These are phyloP conservation scores for Trypanosoma lewisi DNA, from an alignment of 208 protist species.

Conservation along the genomic window DNA sequence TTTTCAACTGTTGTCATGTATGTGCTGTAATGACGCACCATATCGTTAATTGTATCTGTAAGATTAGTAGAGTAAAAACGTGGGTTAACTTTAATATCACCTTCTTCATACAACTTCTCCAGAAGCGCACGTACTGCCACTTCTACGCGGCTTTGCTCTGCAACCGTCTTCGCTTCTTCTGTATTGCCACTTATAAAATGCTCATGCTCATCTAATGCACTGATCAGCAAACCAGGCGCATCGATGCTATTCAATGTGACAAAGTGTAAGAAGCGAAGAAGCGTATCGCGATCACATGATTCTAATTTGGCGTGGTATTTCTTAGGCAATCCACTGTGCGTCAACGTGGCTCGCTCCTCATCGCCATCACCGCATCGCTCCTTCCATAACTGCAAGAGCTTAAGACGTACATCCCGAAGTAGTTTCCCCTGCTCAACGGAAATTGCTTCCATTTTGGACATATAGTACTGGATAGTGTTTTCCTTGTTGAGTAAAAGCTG, in stretches of 20 bases:
- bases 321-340: conserved; percentile 37
- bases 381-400: conserved; percentile 40
- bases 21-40: conserved; percentile 57
- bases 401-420: conserved; percentile 54
- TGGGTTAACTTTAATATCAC: conserved; percentile 40
- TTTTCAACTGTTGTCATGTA: conserved; percentile 48
- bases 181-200: conserved; percentile 41
- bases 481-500: conserved; percentile 41
- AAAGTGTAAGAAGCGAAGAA: conserved; percentile 56
- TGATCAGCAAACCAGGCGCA: conserved; percentile 29
- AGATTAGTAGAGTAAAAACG: conserved; percentile 26
- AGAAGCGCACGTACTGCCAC: conserved; percentile 39
- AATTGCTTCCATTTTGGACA: conserved; percentile 47
- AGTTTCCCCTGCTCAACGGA: conserved; percentile 57
- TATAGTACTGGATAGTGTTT: conserved; percentile 37
- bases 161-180: conserved; percentile 37
- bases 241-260: conserved; percentile 42
- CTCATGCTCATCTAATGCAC: conserved; percentile 54
- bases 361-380: conserved; percentile 24
- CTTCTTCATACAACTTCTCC: conserved; percentile 53
- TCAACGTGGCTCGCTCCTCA: conserved; percentile 33
- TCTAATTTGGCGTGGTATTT: conserved; percentile 34
- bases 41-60: conserved; percentile 37
- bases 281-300: conserved; percentile 53
- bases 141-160: conserved; percentile 22